phyloP scores from a whole-genome alignment of 495 filamentous ascomycete species.

The Penicillium nucicola region DNA sequence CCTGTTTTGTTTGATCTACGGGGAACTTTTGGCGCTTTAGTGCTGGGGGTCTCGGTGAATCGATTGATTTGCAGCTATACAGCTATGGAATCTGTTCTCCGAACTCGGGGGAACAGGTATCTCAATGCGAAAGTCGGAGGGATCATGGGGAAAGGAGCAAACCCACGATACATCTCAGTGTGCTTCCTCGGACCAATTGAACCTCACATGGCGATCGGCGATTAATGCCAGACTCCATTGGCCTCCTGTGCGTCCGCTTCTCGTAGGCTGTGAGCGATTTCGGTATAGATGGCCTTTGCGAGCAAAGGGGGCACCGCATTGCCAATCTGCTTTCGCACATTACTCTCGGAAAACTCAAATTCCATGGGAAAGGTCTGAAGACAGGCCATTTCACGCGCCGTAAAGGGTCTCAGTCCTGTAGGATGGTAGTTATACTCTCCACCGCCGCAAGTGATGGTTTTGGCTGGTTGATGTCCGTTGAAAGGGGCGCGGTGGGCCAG shows the following conservation, averaged over 20 bases:
- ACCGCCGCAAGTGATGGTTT: slow-evolving; percentile 69
- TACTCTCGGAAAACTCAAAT: slow-evolving; percentile 52
- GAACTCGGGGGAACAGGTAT: too few species aligned
- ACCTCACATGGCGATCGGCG: too few species aligned
- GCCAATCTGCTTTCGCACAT: slow-evolving; percentile 70
- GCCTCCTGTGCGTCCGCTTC: slow-evolving; percentile 48
- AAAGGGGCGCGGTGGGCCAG: slow-evolving; percentile 21
- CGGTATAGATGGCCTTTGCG: slow-evolving; percentile 55
- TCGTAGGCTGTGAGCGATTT: slow-evolving; percentile 55
- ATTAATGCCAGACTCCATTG: background rate
- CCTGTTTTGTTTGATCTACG: too few species aligned
- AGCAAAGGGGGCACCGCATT: slow-evolving; percentile 78
- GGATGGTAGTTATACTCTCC: slow-evolving; percentile 68
- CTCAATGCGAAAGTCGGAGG: too few species aligned
- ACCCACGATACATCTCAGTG: too few species aligned
- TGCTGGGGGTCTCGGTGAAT: too few species aligned
- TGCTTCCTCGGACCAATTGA: too few species aligned
- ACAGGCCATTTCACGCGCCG: slow-evolving; percentile 67
- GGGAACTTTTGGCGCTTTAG: too few species aligned
- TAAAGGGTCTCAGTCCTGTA: slow-evolving; percentile 63
- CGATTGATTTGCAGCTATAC: too few species aligned
- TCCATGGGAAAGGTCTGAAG: slow-evolving; percentile 70
- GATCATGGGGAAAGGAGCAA: too few species aligned
- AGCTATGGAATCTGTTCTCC: too few species aligned
- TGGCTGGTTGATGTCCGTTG: slow-evolving; percentile 48